Base-by-base conservation (phyloP, 2,329 filamentous ascomycete species). In the Neofusicoccum parvum region DNA sequence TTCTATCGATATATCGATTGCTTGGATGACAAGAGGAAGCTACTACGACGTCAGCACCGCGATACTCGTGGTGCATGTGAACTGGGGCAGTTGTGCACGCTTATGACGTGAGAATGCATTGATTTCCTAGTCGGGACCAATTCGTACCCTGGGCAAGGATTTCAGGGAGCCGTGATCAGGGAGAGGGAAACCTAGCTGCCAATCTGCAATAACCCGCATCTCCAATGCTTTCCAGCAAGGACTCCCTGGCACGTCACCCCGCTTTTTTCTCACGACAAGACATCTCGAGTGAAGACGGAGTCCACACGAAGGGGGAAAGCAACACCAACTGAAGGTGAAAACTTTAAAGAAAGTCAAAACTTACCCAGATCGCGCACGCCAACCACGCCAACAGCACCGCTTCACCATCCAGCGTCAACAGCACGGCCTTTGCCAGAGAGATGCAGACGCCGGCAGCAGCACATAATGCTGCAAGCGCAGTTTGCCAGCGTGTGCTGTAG, bases 11-110 rank as follows among this genome's bases (percentile, higher is more conserved):
- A 65, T 17, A 27, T 51, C 54, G 64, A 65, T 36, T 20, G 43
- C 36, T 46, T 65, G 64, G 48, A 54, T 6, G 53, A 53, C 11
- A 11, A 65, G 64, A 59, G 64, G 54, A 32, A 65, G 37, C 64
- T 65, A 37, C 23, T 14, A 32, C 5, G 20, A 58, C 9, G 63
- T 65, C 53, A 65, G 63, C 46, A 62, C 34, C 48, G 45, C 59
- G 20, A 39, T 48, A 11, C 43, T 37, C 56, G 56, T 60, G 27
- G 54, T 39, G 58, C 46, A 46, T 62, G 27, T 39, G 37, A 39
- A 39, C 11, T 11, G 37, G 37, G 14, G 27, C 27, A 32, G 27
- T 32, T 32, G 27, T 32, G 27, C 27, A 32, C 27, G 27, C 27
- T 32, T 32, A 32, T 32, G 27, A 32, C 27, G 5, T 32, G 27